phyloP scores from a whole-genome alignment of 192 early-diverging fungal genomes.

The Piromyces sp. region DNA sequence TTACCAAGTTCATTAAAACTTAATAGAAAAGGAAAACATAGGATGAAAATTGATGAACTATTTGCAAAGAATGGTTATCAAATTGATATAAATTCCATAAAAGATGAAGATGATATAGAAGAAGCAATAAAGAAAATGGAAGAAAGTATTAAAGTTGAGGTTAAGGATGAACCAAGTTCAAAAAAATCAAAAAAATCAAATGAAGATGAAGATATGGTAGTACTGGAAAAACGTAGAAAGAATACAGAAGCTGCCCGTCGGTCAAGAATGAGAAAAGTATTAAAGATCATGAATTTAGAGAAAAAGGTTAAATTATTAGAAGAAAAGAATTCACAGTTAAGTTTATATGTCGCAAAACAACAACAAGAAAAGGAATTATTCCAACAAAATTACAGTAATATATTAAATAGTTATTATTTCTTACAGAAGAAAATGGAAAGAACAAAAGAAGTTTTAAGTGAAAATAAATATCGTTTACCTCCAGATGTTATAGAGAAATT shows the following conservation, averaged over 20 bases:
- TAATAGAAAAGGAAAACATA: background rate
- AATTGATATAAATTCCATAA: background rate
- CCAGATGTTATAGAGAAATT: background rate
- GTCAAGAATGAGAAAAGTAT: conserved; percentile 69
- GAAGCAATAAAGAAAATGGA: background rate
- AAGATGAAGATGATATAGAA: background rate
- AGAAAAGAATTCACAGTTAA: conserved; percentile 42
- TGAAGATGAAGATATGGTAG: background rate
- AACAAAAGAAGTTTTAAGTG: background rate
- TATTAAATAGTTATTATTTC: background rate
- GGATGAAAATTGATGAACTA: background rate
- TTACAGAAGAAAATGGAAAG: background rate
- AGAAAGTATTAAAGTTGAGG: background rate
- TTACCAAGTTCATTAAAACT: background rate
- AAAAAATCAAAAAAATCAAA: background rate
- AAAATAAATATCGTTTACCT: background rate
- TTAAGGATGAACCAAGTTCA: background rate
- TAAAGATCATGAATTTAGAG: conserved; percentile 67
- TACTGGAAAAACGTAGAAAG: conserved; percentile 38
- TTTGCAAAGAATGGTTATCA: background rate
- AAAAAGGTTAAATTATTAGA: conserved; percentile 63
- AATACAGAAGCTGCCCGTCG: conserved; percentile 92
- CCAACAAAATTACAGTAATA: background rate
- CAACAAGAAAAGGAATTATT: background rate
- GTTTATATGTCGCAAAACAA: background rate